Evolutionary conservation across 805 yeast genomes (phyloP).

Genomic region (Isabelozyma heimii): DNA sequence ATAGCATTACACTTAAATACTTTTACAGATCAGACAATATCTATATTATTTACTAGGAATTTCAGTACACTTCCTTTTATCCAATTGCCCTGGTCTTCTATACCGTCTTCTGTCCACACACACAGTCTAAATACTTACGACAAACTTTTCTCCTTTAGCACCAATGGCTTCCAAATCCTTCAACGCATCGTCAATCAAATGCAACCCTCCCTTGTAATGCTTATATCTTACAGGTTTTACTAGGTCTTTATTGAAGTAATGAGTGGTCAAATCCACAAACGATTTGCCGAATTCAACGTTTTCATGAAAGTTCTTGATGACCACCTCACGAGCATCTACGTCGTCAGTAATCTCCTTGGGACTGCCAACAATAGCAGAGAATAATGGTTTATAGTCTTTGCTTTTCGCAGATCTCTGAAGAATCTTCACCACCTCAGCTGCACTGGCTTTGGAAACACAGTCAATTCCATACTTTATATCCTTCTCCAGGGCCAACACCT

Average conservation of each 20-base stretch:
- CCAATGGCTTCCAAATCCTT: constrained; percentile 37
- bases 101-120: not conserved
- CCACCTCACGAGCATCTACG: constrained; percentile 28
- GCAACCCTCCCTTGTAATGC: constrained; percentile 33
- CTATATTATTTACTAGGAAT: too few species aligned
- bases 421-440: constrained; percentile 26
- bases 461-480: constrained; percentile 40
- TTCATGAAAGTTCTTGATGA: constrained; percentile 44
- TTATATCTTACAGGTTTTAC: constrained; percentile 32
- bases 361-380: constrained; percentile 40
- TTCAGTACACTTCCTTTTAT: too few species aligned
- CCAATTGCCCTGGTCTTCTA: too few species aligned
- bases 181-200: constrained; percentile 31
- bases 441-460: constrained; percentile 41
- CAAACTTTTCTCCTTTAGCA: constrained; percentile 44
- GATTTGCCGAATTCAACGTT: constrained; percentile 33
- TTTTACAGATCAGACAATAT: too few species aligned
- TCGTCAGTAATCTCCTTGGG: constrained; percentile 20
- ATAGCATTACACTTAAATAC: too few species aligned
- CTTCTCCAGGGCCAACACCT: constrained; percentile 6
- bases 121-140: constrained; percentile 16
- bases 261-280: constrained; percentile 31
- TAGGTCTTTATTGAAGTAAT: constrained; percentile 20
- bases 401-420: constrained; percentile 15
- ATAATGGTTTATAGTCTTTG: constrained; percentile 7